phyloP scores from a whole-genome alignment of 2,329 filamentous ascomycete species.

The Claviceps sp. region DNA sequence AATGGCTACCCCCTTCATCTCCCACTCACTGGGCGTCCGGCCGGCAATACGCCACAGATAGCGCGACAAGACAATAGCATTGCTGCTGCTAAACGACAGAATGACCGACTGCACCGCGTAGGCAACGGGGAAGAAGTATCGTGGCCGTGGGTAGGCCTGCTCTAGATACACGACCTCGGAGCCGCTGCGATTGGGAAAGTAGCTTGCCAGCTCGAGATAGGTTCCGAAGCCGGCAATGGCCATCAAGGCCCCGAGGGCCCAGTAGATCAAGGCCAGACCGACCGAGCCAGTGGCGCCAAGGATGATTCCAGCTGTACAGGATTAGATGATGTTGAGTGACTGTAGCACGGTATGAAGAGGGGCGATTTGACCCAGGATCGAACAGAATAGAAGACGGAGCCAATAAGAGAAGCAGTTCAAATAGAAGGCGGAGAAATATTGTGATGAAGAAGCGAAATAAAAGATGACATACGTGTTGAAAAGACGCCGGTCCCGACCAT shows the following conservation, averaged over 20 bases:
- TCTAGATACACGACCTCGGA: constrained; percentile 56
- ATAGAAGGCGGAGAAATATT: constrained; percentile 2
- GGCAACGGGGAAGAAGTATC: constrained; percentile 48
- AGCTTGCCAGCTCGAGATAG: constrained; percentile 51
- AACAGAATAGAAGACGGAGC: no score
- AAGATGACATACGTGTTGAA: constrained; percentile 40
- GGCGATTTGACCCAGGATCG: no score
- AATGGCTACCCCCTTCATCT: constrained; percentile 53
- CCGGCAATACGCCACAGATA: constrained; percentile 49
- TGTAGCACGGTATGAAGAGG: no score
- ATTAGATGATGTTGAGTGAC: background rate
- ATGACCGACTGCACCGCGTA: constrained; percentile 52
- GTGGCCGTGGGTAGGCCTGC: constrained; percentile 51
- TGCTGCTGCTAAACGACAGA: constrained; percentile 52
- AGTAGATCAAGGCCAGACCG: constrained; percentile 49
- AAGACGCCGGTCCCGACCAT: constrained; percentile 55
- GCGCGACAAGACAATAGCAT: constrained; percentile 48
- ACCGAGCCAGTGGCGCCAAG: constrained; percentile 46
- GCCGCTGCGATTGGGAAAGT: constrained; percentile 53
- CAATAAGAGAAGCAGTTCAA: background rate
- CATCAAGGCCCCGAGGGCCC: constrained; percentile 49
- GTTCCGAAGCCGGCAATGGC: constrained; percentile 40
- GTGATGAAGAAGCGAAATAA: background rate
- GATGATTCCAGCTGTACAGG: constrained; percentile 22
- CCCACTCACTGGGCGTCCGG: constrained; percentile 40